These are phyloP conservation scores for Cyberlindnera saturnus DNA, from an alignment of 805 yeast genomes.

Conservation along the genomic window DNA sequence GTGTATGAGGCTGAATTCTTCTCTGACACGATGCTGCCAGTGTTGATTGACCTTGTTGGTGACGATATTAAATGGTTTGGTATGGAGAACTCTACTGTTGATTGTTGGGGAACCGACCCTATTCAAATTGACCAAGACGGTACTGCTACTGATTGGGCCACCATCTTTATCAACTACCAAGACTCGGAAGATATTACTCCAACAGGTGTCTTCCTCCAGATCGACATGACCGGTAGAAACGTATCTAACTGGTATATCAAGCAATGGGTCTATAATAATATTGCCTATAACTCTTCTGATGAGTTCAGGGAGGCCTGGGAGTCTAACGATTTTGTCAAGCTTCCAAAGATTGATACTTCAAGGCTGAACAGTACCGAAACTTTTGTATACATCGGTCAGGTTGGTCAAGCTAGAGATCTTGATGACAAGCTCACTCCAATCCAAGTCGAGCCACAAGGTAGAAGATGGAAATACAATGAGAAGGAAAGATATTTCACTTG, in stretches of 20 bases:
- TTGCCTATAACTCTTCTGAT: conserved; percentile 18
- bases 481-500: conserved; percentile 24
- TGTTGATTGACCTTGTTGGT: conserved; percentile 11
- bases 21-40: conserved; percentile 6
- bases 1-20: conserved; percentile 9
- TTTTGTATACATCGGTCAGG: conserved; percentile 7
- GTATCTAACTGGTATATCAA: conserved; percentile 8
- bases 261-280: conserved; percentile 21
- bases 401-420: conserved; percentile 16
- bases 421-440: conserved; percentile 23
- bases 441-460: conserved; percentile 22
- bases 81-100: conserved; percentile 17
- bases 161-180: conserved; percentile 16
- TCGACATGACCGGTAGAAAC: conserved; percentile 21
- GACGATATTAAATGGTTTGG: conserved; percentile 19
- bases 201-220: conserved; percentile 19
- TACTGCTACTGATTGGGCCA: conserved; percentile 14
- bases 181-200: conserved; percentile 22
- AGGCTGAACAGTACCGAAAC: conserved; percentile 7
- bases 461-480: conserved; percentile 23
- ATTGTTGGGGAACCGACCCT: conserved; percentile 23
- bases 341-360: conserved; percentile 11
- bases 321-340: conserved; percentile 13
- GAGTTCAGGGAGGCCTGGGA: conserved; percentile 22
- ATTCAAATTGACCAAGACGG: conserved; percentile 15